These are phyloP conservation scores for Forsythia viridissima DNA, from an alignment of 257 asterid genomes.

Conservation along the genomic window DNA sequence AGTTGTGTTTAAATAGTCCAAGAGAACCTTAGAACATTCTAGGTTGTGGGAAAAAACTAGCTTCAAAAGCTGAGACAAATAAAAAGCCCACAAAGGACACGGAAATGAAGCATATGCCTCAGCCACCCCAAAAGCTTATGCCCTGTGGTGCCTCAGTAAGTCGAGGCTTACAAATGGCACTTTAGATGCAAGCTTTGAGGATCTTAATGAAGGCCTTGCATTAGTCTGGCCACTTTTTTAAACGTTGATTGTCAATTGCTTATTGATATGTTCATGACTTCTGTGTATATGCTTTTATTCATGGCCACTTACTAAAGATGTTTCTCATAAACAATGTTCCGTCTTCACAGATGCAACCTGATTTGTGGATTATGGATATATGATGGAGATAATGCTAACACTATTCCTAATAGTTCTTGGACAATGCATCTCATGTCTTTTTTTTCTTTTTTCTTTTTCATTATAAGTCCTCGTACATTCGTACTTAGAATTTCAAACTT, in stretches of 20 bases:
- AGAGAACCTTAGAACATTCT: too few relatives aligned
- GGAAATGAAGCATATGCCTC: too few relatives aligned
- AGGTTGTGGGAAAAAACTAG: too few relatives aligned
- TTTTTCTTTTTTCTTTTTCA: neutral
- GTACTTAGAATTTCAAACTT: neutral
- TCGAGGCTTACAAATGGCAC: too few relatives aligned
- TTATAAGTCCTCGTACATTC: neutral
- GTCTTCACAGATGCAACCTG: neutral
- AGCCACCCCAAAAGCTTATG: too few relatives aligned
- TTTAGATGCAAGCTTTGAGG: neutral
- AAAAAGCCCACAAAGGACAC: too few relatives aligned
- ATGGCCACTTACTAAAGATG: neutral
- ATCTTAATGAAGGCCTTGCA: neutral
- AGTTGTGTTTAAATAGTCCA: too few relatives aligned
- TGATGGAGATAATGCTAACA: neutral
- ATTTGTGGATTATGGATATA: neutral
- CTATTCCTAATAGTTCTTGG: neutral
- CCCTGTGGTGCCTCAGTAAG: too few relatives aligned
- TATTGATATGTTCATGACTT: neutral
- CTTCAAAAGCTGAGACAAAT: too few relatives aligned
- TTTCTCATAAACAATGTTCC: neutral
- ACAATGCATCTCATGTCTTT: neutral
- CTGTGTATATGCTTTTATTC: slow-evolving; percentile 8
- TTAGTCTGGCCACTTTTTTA: neutral
- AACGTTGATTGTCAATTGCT: neutral